A percentile compares a stretch with the other conserved stretches of the same genome.
phyloP scores from a whole-genome alignment of 2,329 filamentous ascomycete species.

The Trichoderma sp. region DNA sequence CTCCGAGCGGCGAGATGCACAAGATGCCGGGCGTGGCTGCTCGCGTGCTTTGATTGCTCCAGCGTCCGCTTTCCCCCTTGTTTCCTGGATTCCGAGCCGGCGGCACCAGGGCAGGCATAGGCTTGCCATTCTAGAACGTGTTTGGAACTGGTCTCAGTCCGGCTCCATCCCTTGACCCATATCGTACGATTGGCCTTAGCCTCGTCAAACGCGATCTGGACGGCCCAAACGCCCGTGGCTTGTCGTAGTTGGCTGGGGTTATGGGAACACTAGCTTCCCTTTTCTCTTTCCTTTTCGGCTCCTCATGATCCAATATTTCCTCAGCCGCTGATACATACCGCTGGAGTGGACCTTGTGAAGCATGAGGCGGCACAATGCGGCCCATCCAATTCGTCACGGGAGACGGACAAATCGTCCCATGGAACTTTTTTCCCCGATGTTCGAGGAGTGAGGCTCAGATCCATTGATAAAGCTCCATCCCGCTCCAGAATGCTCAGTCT shows the following conservation, averaged over 20 bases:
- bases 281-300: neutral
- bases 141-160: conserved; percentile 7
- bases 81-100: neutral
- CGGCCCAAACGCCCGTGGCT: conserved; percentile 11
- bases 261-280: neutral
- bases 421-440: neutral
- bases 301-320: neutral
- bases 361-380: conserved; percentile 19
- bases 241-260: neutral
- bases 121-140: conserved; percentile 7
- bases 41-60: conserved; percentile 6
- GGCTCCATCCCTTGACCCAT: conserved; percentile 6
- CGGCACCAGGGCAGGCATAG: neutral
- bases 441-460: neutral
- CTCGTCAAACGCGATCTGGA: neutral
- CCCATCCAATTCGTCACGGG: conserved; percentile 8
- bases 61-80: conserved; percentile 3
- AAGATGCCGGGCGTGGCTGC: neutral
- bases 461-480: conserved; percentile 9
- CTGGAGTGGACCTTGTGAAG: conserved; percentile 4
- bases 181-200: conserved; percentile 25
- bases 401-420: neutral
- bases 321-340: neutral
- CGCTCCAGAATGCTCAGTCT: neutral
- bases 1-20: conserved; percentile 10